These are phyloP conservation scores for Phytopythium montanum DNA, from an alignment of 352 stramenopile species.

Conservation along the genomic window DNA sequence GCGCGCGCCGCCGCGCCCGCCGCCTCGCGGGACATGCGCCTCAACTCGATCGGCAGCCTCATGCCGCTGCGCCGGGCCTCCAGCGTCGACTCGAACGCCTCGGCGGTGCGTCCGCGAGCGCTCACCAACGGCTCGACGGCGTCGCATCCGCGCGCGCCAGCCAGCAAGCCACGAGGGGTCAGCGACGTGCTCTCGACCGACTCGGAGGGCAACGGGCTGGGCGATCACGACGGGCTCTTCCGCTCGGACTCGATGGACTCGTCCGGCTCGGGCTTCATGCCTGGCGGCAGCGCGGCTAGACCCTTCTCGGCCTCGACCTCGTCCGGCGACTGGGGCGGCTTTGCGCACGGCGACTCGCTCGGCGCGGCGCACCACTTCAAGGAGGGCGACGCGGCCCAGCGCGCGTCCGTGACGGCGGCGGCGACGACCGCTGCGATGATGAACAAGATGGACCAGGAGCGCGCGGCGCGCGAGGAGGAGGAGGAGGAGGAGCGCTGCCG, in stretches of 20 bases:
- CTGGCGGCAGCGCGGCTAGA: neutral
- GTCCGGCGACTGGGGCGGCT: slow-evolving; percentile 3
- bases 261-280: slow-evolving; percentile 3
- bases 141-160: slow-evolving; percentile 2
- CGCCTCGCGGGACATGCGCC: slow-evolving; percentile 13
- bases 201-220: slow-evolving; percentile 14
- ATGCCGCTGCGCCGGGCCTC: slow-evolving; percentile 18
- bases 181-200: slow-evolving; percentile 25
- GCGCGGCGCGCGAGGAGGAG: slow-evolving; percentile 29
- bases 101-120: slow-evolving; percentile 16
- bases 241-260: slow-evolving; percentile 15
- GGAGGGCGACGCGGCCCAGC: slow-evolving; percentile 15
- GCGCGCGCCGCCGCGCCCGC: slow-evolving; percentile 4
- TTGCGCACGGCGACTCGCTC: slow-evolving; percentile 3
- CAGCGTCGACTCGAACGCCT: slow-evolving; percentile 16
- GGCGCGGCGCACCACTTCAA: neutral
- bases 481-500: slow-evolving; percentile 28
- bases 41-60: slow-evolving; percentile 22
- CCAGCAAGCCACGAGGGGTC: slow-evolving; percentile 12
- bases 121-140: slow-evolving; percentile 14
- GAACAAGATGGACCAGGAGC: slow-evolving; percentile 19
- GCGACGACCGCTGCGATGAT: slow-evolving; percentile 2
- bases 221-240: slow-evolving; percentile 32
- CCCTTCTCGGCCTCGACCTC: neutral
- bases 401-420: slow-evolving; percentile 12